Conservation (phyloP, 2,329 filamentous ascomycete species). For the Scedosporium boydii region DNA sequence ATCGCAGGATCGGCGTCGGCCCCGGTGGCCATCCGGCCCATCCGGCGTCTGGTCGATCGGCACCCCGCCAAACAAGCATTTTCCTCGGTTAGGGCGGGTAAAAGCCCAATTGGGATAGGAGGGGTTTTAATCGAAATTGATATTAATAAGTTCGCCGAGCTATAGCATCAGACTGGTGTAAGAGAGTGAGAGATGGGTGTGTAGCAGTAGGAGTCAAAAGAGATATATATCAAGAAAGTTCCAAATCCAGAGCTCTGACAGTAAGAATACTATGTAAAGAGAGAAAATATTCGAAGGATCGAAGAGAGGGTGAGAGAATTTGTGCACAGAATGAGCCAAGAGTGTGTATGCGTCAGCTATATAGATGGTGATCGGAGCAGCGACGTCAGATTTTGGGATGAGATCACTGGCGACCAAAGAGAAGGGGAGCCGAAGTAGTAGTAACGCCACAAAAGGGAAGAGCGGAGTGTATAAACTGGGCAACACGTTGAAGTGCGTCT, state of each 20-base stretch:
- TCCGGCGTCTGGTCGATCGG: not conserved
- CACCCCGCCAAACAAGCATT: constrained; percentile 2
- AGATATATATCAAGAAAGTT: not conserved
- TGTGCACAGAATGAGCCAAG: no score
- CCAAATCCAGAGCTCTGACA: not conserved
- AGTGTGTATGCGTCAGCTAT: no score
- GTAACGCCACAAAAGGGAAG: no score
- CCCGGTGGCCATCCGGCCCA: not conserved
- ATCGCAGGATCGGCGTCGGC: not conserved
- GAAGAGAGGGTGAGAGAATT: no score
- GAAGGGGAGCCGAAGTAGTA: no score
- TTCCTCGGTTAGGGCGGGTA: not conserved
- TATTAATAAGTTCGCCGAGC: not conserved
- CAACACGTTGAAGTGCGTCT: no score
- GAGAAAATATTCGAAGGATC: no score
- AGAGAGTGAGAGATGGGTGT: not conserved
- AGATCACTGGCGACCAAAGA: not conserved
- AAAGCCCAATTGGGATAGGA: not conserved
- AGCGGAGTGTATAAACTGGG: no score
- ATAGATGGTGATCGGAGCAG: not conserved
- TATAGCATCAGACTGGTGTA: not conserved
- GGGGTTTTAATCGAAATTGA: not conserved
- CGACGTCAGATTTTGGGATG: not conserved
- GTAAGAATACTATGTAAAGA: no score
- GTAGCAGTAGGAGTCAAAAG: not conserved